Conservation (phyloP, 192 early-diverging fungal genomes). For the Rhizophagus sp. region DNA sequence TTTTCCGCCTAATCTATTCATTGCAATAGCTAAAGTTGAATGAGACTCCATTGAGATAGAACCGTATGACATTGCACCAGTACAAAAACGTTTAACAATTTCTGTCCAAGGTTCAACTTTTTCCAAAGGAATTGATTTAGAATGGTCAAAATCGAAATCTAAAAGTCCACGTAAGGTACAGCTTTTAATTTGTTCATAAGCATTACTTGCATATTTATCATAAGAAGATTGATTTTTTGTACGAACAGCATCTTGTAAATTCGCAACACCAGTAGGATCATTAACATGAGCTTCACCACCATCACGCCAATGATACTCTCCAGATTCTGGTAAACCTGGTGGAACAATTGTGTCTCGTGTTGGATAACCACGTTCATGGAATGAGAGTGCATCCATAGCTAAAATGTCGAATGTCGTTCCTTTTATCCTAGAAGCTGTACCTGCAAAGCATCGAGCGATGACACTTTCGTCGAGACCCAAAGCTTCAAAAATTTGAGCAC, state of each 20-base stretch:
- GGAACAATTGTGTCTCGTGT: constrained; percentile 62
- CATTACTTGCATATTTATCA: constrained; percentile 77
- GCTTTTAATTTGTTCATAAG: constrained; percentile 80
- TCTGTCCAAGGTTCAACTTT: constrained; percentile 98
- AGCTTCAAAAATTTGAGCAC: constrained; percentile 98
- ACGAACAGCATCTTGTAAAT: constrained; percentile 94
- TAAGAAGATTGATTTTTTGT: constrained; percentile 88
- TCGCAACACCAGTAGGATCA: constrained; percentile 84
- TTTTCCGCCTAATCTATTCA: constrained; percentile 97
- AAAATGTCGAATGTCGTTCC: constrained; percentile 76
- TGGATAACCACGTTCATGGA: constrained; percentile 87
- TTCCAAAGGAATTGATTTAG: constrained; percentile 79
- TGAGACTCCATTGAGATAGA: constrained; percentile 96
- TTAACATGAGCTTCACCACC: constrained; percentile 93
- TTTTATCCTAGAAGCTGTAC: constrained; percentile 94
- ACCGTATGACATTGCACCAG: constrained; percentile 98
- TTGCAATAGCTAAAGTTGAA: constrained; percentile 87
- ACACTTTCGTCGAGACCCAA: constrained; percentile 89
- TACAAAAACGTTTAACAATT: constrained; percentile 95
- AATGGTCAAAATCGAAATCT: constrained; percentile 80
- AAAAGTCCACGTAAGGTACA: constrained; percentile 95
- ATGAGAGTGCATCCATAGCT: constrained; percentile 82
- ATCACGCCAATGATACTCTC: constrained; percentile 96
- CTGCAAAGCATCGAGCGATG: constrained; percentile 88
- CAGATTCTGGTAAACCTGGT: constrained; percentile 83